Percentiles rank a stretch among this genome's conserved stretches.
Conservation (phyloP, 805 yeast species). For the Sugiyamaella lignohabitans region DNA sequence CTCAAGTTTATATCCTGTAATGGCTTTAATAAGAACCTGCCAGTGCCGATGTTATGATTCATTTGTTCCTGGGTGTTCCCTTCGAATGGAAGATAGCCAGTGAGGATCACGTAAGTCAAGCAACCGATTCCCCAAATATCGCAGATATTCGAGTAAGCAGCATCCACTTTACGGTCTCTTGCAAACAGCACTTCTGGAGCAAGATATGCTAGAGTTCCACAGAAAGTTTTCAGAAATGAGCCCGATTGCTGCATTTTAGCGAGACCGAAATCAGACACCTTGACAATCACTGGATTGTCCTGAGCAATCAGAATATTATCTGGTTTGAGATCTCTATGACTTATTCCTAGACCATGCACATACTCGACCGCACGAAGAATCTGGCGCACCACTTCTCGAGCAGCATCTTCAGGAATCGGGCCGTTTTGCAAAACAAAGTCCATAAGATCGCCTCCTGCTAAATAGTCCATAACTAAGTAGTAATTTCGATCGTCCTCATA, state of each 20-base stretch:
- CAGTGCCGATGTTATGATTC: conserved; percentile 66
- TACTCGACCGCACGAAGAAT: conserved; percentile 76
- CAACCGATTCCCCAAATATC: conserved; percentile 99
- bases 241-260: conserved; percentile 85
- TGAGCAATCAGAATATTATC: conserved; percentile 87
- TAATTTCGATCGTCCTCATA: conserved; percentile 77
- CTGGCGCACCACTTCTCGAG: conserved; percentile 79
- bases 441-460: conserved; percentile 96
- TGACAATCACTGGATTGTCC: conserved; percentile 86
- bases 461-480: conserved; percentile 91
- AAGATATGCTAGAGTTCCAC: conserved; percentile 94
- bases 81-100: conserved; percentile 92
- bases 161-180: conserved; percentile 23
- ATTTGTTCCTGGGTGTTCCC: conserved; percentile 86
- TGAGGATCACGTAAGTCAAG: conserved; percentile 79
- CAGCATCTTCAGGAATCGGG: conserved; percentile 77
- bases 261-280: conserved; percentile 92
- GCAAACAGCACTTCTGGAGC: conserved; percentile 84
- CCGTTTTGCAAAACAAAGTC: conserved; percentile 94
- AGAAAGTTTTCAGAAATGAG: conserved; percentile 87
- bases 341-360: conserved; percentile 82
- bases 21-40: conserved; percentile 52
- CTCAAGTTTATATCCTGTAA: conserved; percentile 62
- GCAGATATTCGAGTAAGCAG: conserved; percentile 69
- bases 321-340: conserved; percentile 96